phyloP scores from a whole-genome alignment of 352 stramenopile genomes.

The Phytophthora sp. region DNA sequence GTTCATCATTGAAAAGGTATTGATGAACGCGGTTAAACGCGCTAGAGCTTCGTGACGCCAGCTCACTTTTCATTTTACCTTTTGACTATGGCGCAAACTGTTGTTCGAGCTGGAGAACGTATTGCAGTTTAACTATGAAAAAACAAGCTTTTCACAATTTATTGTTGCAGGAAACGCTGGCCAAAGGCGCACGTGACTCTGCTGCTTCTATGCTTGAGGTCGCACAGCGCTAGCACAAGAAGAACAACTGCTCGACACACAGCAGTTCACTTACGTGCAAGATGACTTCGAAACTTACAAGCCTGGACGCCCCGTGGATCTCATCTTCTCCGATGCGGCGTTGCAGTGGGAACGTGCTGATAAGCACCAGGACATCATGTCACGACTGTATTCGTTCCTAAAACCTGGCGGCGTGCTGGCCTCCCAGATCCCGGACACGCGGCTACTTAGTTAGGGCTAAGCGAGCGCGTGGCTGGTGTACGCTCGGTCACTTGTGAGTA shows the following conservation, averaged over 20 bases:
- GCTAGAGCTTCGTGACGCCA: too few relatives aligned
- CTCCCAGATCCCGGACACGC: slow-evolving; percentile 78
- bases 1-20: too few relatives aligned
- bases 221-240: slow-evolving; percentile 43
- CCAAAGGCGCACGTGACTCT: slow-evolving; percentile 56
- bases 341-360: slow-evolving; percentile 66
- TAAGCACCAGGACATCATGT: slow-evolving; percentile 49
- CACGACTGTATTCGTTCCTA: slow-evolving; percentile 54
- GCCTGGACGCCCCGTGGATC: slow-evolving; percentile 43
- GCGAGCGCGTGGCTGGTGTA: slow-evolving; percentile 44
- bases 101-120: too few relatives aligned
- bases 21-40: too few relatives aligned
- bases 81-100: too few relatives aligned
- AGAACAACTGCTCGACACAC: slow-evolving; percentile 16
- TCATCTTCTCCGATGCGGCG: slow-evolving; percentile 75
- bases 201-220: slow-evolving; percentile 64
- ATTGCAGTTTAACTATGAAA: too few relatives aligned
- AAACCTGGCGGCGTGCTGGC: slow-evolving; percentile 71
- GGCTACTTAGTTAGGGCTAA: slow-evolving; percentile 38
- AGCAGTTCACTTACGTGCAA: slow-evolving; percentile 44
- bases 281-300: slow-evolving; percentile 58
- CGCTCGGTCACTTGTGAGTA: slow-evolving; percentile 69
- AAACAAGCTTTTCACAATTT: too few relatives aligned
- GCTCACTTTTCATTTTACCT: too few relatives aligned
- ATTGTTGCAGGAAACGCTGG: slow-evolving; percentile 51